phyloP scores from a whole-genome alignment of 805 yeast species.

The Hanseniaspora pseudoguilliermondii region DNA sequence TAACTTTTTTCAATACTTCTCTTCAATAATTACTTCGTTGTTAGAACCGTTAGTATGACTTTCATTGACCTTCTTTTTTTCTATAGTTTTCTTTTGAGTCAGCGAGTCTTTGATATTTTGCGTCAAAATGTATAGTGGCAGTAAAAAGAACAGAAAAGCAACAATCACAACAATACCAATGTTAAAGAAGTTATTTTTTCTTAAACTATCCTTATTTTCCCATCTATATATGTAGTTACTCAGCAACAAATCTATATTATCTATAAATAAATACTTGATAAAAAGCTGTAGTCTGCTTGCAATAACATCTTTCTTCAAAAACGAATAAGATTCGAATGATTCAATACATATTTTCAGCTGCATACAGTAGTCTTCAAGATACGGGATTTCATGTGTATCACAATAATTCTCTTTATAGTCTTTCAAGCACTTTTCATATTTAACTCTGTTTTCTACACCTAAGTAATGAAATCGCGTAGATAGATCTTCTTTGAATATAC shows the following conservation, averaged over 20 bases:
- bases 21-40: too few relatives aligned
- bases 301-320: background rate
- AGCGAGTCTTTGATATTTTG: background rate
- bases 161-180: background rate
- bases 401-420: slow-evolving; percentile 3
- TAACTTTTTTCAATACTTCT: too few relatives aligned
- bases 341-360: background rate
- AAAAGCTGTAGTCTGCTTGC: slow-evolving; percentile 2
- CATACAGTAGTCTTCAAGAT: background rate
- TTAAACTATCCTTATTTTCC: background rate
- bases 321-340: background rate
- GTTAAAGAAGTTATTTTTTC: background rate
- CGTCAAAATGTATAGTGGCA: background rate
- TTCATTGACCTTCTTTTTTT: background rate
- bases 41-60: too few relatives aligned
- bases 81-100: background rate
- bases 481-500: slow-evolving; percentile 1
- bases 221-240: background rate
- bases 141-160: background rate
- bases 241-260: slow-evolving; percentile 2
- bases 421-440: background rate
- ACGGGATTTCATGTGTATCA: slow-evolving; percentile 3
- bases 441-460: background rate
- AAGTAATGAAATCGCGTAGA: background rate
- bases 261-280: slow-evolving; percentile 4